Evolutionary conservation across 805 yeast species (phyloP).

Genomic region (Saturnispora serradocipensis): DNA sequence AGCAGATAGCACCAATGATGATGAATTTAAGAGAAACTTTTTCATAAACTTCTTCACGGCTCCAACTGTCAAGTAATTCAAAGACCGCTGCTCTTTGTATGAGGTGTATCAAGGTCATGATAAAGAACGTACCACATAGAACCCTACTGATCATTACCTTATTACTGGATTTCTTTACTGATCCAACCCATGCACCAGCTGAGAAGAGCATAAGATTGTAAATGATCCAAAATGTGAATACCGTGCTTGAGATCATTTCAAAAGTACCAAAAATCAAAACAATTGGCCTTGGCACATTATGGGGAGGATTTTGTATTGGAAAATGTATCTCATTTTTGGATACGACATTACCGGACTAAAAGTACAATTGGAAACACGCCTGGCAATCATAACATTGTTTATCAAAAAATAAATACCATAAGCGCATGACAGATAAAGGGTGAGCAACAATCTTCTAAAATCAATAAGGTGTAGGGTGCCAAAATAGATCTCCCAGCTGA

Average conservation of each 20-base stretch:
- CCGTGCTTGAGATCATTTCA: constrained; percentile 17
- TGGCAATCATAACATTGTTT: not conserved
- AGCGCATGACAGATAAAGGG: not conserved
- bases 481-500: not conserved
- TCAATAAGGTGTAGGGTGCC: not conserved
- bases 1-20: not conserved
- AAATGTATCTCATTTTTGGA: not conserved
- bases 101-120: constrained; percentile 25
- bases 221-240: constrained; percentile 25
- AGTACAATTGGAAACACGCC: not conserved
- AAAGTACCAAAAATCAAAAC: constrained; percentile 17
- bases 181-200: constrained; percentile 19
- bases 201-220: constrained; percentile 26
- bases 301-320: not conserved
- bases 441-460: not conserved
- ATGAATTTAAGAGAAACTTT: not conserved
- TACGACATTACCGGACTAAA: not conserved
- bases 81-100: constrained; percentile 12
- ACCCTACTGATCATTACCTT: constrained; percentile 15
- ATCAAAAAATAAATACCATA: not conserved
- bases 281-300: constrained; percentile 8
- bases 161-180: constrained; percentile 3
- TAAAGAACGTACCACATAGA: constrained; percentile 14
- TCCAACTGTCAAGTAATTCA: too few relatives aligned
- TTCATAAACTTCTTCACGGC: not conserved